Percentiles rank a stretch among this genome's conserved stretches.
Conservation (phyloP, 2,329 filamentous ascomycete species). For the Aspergillus vadensis region DNA sequence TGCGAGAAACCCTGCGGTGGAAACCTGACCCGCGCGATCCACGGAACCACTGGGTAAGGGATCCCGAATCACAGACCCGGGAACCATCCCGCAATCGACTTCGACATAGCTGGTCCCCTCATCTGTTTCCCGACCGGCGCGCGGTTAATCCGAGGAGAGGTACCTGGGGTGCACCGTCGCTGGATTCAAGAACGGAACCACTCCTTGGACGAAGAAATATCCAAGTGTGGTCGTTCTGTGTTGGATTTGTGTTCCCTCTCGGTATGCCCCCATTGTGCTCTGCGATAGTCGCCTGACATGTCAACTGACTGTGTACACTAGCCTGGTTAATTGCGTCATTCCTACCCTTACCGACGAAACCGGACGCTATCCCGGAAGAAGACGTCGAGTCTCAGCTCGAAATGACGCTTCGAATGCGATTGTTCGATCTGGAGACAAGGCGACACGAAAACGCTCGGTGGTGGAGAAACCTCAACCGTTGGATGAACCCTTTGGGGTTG, state of each 20-base stretch:
- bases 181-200: constrained; percentile 65
- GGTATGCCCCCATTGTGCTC: constrained; percentile 50
- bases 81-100: constrained; percentile 44
- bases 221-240: constrained; percentile 72
- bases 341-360: constrained; percentile 67
- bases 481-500: constrained; percentile 61
- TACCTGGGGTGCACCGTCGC: constrained; percentile 73
- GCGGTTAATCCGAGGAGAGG: constrained; percentile 56
- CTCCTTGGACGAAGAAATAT: constrained; percentile 68
- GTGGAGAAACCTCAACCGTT: constrained; percentile 65
- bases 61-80: constrained; percentile 27
- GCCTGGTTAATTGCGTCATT: constrained; percentile 81
- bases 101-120: constrained; percentile 72
- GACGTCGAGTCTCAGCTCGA: constrained; percentile 48
- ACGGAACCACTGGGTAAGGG: constrained; percentile 45
- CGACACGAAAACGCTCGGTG: constrained; percentile 62
- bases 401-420: constrained; percentile 47
- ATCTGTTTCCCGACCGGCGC: constrained; percentile 66
- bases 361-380: constrained; percentile 53
- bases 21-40: constrained; percentile 42
- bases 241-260: constrained; percentile 77
- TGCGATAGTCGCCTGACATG: not conserved
- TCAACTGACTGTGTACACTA: constrained; percentile 34
- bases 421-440: constrained; percentile 50
- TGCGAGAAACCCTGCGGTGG: constrained; percentile 15